Evolutionary conservation across 768 basidiomycete genomes (phyloP).

Genomic region (Collybia sp.): DNA sequence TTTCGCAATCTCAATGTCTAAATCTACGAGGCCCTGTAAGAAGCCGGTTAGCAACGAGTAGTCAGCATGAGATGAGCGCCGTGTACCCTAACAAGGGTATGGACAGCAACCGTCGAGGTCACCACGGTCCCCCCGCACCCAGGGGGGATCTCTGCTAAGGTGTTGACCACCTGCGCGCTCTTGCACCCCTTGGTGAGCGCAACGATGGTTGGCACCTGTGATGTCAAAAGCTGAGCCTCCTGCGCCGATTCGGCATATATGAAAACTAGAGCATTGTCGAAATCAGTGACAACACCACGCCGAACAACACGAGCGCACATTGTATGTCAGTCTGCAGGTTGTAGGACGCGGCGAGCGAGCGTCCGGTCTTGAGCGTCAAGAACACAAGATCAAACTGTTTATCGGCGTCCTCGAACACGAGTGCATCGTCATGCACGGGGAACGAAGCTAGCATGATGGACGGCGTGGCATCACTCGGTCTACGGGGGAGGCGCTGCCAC

Average conservation of each 20-base stretch:
- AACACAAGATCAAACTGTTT: constrained; percentile 86
- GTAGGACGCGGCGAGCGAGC: constrained; percentile 87
- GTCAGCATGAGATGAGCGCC: neutral
- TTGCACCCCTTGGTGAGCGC: constrained; percentile 89
- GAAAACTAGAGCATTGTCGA: constrained; percentile 52
- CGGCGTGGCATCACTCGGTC: constrained; percentile 74
- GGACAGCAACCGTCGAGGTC: constrained; percentile 66
- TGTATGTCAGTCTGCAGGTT: constrained; percentile 84
- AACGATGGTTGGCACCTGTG: constrained; percentile 71
- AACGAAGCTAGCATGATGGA: constrained; percentile 89
- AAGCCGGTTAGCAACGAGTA: neutral
- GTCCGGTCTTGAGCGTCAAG: constrained; percentile 67
- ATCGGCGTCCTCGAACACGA: constrained; percentile 69
- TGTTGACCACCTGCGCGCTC: constrained; percentile 61
- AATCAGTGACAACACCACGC: neutral
- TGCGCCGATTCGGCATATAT: constrained; percentile 62
- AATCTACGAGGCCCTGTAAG: constrained; percentile 80
- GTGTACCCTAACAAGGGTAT: constrained; percentile 82
- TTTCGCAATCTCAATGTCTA: constrained; percentile 84
- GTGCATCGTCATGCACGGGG: constrained; percentile 64
- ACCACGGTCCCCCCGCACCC: constrained; percentile 88
- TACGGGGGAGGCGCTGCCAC: constrained; percentile 92
- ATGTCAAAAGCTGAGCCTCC: constrained; percentile 63
- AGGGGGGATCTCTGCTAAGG: constrained; percentile 65
- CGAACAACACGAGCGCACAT: constrained; percentile 35